Evolutionary conservation across 2,329 filamentous ascomycete genomes (phyloP).

Genomic region (Apiospora sp.): DNA sequence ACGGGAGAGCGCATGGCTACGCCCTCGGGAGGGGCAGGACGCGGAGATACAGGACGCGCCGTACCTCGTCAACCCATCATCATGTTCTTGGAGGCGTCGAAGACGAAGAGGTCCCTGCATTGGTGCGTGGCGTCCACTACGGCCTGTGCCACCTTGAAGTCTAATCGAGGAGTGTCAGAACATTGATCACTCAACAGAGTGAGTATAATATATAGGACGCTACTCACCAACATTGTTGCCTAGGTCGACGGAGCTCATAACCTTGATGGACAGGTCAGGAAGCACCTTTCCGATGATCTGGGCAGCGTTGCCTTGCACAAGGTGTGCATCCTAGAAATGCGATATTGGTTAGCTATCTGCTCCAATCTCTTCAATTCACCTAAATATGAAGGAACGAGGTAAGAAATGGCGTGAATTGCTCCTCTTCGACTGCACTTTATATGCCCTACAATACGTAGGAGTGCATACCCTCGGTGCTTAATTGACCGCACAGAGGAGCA

Average conservation of each 20-base stretch:
- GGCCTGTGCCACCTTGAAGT: conserved; percentile 77
- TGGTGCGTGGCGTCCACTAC: conserved; percentile 89
- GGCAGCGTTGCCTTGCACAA: conserved; percentile 72
- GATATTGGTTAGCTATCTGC: background rate
- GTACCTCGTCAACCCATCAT: conserved; percentile 24
- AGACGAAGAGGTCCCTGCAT: conserved; percentile 79
- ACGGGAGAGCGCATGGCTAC: conserved; percentile 15
- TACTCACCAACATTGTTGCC: conserved; percentile 72
- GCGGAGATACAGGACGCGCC: conserved; percentile 7
- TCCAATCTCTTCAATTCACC: too few relatives aligned
- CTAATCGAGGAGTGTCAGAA: conserved; percentile 51
- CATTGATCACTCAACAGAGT: background rate
- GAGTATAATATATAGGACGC: background rate
- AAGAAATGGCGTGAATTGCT: too few relatives aligned
- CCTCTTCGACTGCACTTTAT: too few relatives aligned
- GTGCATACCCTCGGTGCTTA: too few relatives aligned
- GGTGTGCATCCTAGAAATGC: conserved; percentile 69
- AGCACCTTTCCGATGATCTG: conserved; percentile 86
- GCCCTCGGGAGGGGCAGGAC: background rate
- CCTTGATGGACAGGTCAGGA: conserved; percentile 74
- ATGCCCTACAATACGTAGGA: too few relatives aligned
- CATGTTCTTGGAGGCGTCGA: conserved; percentile 52
- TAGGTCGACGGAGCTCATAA: conserved; percentile 73
- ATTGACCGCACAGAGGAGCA: too few relatives aligned
- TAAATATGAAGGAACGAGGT: too few relatives aligned